Percentiles rank a stretch among this genome's conserved stretches.
These are phyloP conservation scores for Aeschynomene evenia DNA, from an alignment of 306 rosid species.

Conservation along the genomic window DNA sequence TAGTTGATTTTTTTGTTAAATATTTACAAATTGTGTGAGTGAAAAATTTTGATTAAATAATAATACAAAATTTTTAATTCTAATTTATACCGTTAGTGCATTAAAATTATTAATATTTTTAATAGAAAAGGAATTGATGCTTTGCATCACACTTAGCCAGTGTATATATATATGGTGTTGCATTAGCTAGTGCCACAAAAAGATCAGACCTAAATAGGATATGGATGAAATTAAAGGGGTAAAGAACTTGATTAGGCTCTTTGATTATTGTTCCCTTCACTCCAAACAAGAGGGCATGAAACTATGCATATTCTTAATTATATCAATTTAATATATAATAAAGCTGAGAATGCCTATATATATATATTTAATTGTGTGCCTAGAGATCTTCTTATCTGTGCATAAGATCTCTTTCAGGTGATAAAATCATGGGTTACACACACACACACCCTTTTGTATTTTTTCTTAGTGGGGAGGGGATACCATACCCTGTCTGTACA, in stretches of 20 bases:
- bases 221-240: constrained; percentile 35
- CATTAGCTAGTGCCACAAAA: constrained; percentile 50
- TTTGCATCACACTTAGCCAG: constrained; percentile 41
- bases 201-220: constrained; percentile 67
- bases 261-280: constrained; percentile 91
- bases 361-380: constrained; percentile 37
- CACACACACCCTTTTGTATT: constrained; percentile 36
- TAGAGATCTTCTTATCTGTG: constrained; percentile 65
- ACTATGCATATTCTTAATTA: constrained; percentile 33
- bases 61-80: no score
- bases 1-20: no score
- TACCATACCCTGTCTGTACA: constrained; percentile 35
- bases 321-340: constrained; percentile 42
- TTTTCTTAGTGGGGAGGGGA: constrained; percentile 7
- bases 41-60: no score
- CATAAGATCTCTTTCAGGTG: constrained; percentile 72
- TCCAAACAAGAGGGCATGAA: constrained; percentile 75
- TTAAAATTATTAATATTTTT: no score
- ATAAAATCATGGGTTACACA: constrained; percentile 63
- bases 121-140: constrained; percentile 38
- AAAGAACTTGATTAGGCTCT: constrained; percentile 50
- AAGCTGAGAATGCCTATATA: neutral
- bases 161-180: constrained; percentile 34
- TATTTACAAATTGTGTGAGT: no score
- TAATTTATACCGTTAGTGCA: no score